Evolutionary conservation across 2,329 filamentous ascomycete species (phyloP).

Genomic region (Colletotrichum limetticola): DNA sequence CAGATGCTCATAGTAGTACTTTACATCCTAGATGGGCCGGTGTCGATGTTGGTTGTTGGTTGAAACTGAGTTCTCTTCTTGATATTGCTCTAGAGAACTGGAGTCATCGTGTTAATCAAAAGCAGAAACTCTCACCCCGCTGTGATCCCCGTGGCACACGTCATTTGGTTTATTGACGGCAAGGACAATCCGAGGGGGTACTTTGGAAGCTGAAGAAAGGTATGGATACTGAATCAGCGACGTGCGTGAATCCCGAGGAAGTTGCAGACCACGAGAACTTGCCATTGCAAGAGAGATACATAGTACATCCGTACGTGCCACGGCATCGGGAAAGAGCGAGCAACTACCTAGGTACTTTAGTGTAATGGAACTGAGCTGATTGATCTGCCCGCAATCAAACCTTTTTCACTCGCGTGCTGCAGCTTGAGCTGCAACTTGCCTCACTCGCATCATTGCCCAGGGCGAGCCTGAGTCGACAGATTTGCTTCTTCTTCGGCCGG

Average conservation of each 20-base stretch:
- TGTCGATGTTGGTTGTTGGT: background rate
- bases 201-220: too few relatives aligned
- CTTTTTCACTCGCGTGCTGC: background rate
- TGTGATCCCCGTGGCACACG: background rate
- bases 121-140: background rate
- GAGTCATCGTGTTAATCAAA: background rate
- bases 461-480: background rate
- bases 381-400: background rate
- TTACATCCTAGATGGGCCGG: background rate
- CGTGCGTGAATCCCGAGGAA: background rate
- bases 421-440: conserved; percentile 11
- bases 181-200: background rate
- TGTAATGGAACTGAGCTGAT: background rate
- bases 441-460: conserved; percentile 9
- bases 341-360: too few relatives aligned
- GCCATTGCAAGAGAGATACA: background rate
- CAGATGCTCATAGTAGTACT: background rate
- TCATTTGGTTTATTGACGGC: background rate
- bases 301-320: too few relatives aligned
- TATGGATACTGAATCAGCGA: conserved; percentile 8
- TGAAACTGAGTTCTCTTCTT: background rate
- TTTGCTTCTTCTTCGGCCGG: conserved; percentile 5
- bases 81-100: background rate
- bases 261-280: background rate
- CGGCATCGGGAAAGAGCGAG: background rate